Evolutionary conservation across 2,329 filamentous ascomycete species (phyloP), one percentile per base, ranked within the genome.

Genomic region (Colletotrichum incanum): DNA sequence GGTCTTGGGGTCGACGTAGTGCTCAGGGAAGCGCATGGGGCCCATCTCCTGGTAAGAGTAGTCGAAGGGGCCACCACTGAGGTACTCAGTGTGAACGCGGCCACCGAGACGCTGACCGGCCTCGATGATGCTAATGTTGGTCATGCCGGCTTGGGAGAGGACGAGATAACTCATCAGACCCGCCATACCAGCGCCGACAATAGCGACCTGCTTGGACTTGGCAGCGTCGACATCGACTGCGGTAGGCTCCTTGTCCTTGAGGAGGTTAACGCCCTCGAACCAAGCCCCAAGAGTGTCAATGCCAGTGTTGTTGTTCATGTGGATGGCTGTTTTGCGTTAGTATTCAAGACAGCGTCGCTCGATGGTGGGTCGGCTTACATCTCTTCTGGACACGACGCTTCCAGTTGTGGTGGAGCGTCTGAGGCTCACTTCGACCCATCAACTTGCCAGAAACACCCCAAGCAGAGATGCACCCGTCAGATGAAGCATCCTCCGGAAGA

Each of bases 11-110:
- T 85, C 84, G 2, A 85, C 78, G 73, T 88, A 85, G 2, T 84
- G 85, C 20, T 88, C 83, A 0, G 91, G 91, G 74, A 93, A 90
- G 2, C 90, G 83, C 90, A 93, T 92, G 0, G 90, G 89, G 0
- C 91, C 91, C 88, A 86, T 86, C 77, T 92, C 91, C 76, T 92
- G 90, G 78, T 93, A 93, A 26, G 90, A 90, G 76, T 93, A 92
- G 72, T 92, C 85, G 26, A 87, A 86, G 0, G 89, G 88, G 0
- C 84, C 88, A 5, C 86, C 88, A 3, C 86, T 86, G 2, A 93
- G 84, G 66, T 93, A 93, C 66, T 86, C 86, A 2, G 91, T 93
- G 68, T 89, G 89, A 0, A 93, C 87, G 26, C 91, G 87, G 4
- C 91, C 91, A 20, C 91, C 91, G 18, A 93, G 84, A 9, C 91